Conservation (phyloP, 176 grass and related monocot species). For the Luzula sylvatica region DNA sequence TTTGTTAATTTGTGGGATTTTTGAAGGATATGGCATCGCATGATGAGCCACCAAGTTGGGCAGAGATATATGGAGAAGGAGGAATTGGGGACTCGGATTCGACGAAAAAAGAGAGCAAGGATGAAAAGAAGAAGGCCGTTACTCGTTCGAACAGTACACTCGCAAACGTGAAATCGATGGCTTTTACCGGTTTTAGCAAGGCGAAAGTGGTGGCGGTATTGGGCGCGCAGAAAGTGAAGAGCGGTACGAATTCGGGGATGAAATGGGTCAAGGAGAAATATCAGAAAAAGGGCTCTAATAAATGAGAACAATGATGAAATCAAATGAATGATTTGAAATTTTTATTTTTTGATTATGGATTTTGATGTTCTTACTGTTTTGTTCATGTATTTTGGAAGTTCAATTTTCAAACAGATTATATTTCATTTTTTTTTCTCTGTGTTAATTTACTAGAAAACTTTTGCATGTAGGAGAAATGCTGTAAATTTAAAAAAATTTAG, state of each 20-base stretch:
- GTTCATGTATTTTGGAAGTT: constrained; percentile 1
- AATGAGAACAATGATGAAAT: neutral
- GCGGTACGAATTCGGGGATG: constrained; percentile 37
- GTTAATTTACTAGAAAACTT: too few relatives aligned
- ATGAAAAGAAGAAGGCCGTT: constrained; percentile 19
- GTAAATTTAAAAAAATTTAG: too few relatives aligned
- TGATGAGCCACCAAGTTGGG: constrained; percentile 26
- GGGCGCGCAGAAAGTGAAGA: constrained; percentile 49
- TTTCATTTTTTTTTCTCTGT: too few relatives aligned
- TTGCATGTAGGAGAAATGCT: too few relatives aligned
- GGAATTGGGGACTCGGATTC: neutral
- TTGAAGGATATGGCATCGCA: constrained; percentile 28
- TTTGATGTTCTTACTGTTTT: constrained; percentile 3
- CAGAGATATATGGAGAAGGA: constrained; percentile 38
- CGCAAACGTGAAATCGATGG: constrained; percentile 38
- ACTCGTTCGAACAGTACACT: constrained; percentile 6
- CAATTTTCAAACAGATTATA: neutral
- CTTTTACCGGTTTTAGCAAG: constrained; percentile 39
- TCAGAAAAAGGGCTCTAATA: constrained; percentile 32
- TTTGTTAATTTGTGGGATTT: neutral
- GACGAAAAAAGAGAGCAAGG: neutral
- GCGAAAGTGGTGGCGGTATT: constrained; percentile 41
- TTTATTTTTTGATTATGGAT: neutral
- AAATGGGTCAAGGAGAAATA: constrained; percentile 62
- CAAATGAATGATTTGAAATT: neutral